Evolutionary conservation across 345 rosid species (phyloP).

Genomic region (Xanthoceras sorbifolium): DNA sequence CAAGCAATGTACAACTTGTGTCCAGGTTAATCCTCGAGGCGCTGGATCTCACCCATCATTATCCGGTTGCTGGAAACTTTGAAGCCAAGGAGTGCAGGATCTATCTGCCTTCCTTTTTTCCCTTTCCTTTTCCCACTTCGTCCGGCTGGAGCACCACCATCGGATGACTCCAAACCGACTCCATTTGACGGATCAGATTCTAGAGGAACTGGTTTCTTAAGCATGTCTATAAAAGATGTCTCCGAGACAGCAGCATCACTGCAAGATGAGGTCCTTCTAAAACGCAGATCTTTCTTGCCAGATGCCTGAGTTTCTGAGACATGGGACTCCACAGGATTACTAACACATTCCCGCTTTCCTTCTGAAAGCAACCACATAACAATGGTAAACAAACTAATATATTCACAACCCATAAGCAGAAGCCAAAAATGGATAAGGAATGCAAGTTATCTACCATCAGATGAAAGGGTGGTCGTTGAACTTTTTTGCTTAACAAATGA

Average conservation of each 20-base stretch:
- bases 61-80: conserved; percentile 63
- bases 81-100: conserved; percentile 61
- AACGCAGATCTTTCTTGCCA: conserved; percentile 49
- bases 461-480: conserved; percentile 29
- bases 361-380: conserved; percentile 28
- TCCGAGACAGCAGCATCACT: conserved; percentile 53
- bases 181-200: conserved; percentile 17
- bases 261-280: conserved; percentile 47
- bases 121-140: conserved; percentile 52
- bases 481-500: conserved; percentile 37
- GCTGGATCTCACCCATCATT: conserved; percentile 65
- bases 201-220: conserved; percentile 36
- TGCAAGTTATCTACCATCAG: conserved; percentile 45
- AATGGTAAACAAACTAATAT: background rate
- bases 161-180: conserved; percentile 34
- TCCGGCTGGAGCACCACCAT: conserved; percentile 21
- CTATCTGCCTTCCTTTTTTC: conserved; percentile 59
- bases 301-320: conserved; percentile 26
- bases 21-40: conserved; percentile 38
- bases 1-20: background rate
- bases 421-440: background rate
- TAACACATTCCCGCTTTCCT: conserved; percentile 30
- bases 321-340: conserved; percentile 20
- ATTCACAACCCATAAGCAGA: background rate
- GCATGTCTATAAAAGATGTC: conserved; percentile 82